Conservation (phyloP, 345 rosid genomes). For the Brassica rapa region DNA sequence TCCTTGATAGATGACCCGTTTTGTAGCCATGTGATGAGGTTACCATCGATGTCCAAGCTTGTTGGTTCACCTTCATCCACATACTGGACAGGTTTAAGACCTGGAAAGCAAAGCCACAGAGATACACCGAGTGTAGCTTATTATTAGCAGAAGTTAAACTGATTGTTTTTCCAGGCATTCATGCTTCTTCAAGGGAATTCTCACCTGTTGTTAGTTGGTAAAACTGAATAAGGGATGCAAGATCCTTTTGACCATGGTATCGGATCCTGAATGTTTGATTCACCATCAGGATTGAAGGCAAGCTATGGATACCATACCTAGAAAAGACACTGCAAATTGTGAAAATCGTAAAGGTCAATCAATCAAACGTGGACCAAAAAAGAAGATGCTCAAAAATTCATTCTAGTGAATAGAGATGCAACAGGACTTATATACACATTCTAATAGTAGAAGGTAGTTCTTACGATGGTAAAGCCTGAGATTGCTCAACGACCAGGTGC, state of each 20-base stretch:
- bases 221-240: slow-evolving; percentile 60
- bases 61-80: slow-evolving; percentile 46
- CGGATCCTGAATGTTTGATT: slow-evolving; percentile 60
- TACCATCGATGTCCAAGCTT: slow-evolving; percentile 23
- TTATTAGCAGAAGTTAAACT: slow-evolving; percentile 1
- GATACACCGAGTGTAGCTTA: slow-evolving; percentile 9
- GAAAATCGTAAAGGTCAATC: slow-evolving; percentile 13
- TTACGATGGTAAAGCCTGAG: slow-evolving; percentile 78
- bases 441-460: slow-evolving; percentile 20
- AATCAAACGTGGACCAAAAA: slow-evolving; percentile 1
- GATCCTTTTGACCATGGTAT: slow-evolving; percentile 67
- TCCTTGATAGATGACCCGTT: slow-evolving; percentile 46
- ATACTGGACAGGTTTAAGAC: slow-evolving; percentile 55
- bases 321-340: slow-evolving; percentile 67
- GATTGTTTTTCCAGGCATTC: slow-evolving; percentile 1
- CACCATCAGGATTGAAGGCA: slow-evolving; percentile 77
- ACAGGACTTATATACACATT: neutral
- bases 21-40: slow-evolving; percentile 43
- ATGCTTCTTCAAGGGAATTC: slow-evolving; percentile 4
- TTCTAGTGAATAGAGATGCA: neutral
- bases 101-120: slow-evolving; percentile 50
- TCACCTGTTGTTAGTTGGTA: slow-evolving; percentile 75
- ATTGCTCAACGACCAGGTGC: slow-evolving; percentile 72
- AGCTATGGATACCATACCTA: slow-evolving; percentile 80
- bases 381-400: neutral